Percentiles rank a stretch among this genome's conserved stretches.
Evolutionary conservation across 129 eudicot species (phyloP).

Genomic region (Centaurea solstitialis): DNA sequence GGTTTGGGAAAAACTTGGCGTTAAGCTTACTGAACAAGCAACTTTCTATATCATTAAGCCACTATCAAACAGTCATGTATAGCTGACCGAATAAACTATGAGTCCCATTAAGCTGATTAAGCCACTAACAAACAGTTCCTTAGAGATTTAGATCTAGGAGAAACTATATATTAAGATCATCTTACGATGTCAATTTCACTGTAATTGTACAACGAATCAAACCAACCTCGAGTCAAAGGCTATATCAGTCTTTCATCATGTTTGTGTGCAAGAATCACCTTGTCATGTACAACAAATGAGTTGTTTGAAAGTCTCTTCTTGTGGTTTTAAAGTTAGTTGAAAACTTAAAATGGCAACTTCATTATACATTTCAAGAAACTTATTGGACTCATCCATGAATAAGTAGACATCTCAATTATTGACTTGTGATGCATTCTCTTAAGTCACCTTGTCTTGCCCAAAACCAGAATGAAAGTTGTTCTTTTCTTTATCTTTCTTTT

Average conservation of each 20-base stretch:
- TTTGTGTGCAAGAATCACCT: not conserved
- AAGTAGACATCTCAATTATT: conserved; percentile 21
- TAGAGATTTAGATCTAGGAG: not conserved
- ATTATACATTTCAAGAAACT: conserved; percentile 12
- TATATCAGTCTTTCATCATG: not conserved
- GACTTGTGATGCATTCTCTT: conserved; percentile 8
- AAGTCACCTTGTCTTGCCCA: conserved; percentile 8
- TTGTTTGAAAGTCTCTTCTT: not conserved
- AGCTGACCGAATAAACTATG: too few relatives aligned
- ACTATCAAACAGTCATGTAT: too few relatives aligned
- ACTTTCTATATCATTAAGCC: too few relatives aligned
- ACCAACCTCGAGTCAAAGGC: not conserved
- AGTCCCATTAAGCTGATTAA: too few relatives aligned
- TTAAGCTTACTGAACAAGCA: too few relatives aligned
- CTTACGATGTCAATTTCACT: not conserved
- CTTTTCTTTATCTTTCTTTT: not conserved
- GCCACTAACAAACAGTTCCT: too few relatives aligned
- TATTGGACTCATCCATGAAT: conserved; percentile 26
- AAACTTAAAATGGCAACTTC: conserved; percentile 10
- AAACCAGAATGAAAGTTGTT: not conserved
- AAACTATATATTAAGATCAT: not conserved
- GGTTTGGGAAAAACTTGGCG: too few relatives aligned
- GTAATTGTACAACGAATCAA: not conserved
- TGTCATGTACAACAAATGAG: not conserved
- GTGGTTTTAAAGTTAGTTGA: conserved; percentile 26